Percentiles rank a stretch among this genome's conserved stretches.
phyloP scores from a whole-genome alignment of 441 rosid genomes.

The Biscutella laevigata region DNA sequence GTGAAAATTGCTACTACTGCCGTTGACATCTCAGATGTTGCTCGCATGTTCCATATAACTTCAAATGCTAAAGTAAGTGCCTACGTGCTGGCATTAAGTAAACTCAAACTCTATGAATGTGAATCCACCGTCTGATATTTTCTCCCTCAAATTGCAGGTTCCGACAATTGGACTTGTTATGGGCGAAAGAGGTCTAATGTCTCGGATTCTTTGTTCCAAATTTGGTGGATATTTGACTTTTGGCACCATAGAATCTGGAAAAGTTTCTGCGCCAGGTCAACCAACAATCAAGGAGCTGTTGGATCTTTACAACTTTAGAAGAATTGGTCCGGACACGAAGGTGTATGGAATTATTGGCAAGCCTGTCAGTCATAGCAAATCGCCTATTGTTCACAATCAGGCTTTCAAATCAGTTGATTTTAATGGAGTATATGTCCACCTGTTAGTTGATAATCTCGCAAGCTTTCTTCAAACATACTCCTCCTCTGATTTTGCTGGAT shows the following conservation, averaged over 20 bases:
- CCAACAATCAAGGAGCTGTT: slow-evolving; percentile 66
- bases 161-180: slow-evolving; percentile 74
- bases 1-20: slow-evolving; percentile 94
- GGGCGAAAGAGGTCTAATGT: slow-evolving; percentile 90
- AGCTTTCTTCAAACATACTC: slow-evolving; percentile 48
- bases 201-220: slow-evolving; percentile 79
- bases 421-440: slow-evolving; percentile 66
- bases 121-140: neutral
- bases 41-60: slow-evolving; percentile 72
- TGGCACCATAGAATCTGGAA: slow-evolving; percentile 71
- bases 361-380: slow-evolving; percentile 92
- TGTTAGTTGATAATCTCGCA: slow-evolving; percentile 58
- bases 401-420: slow-evolving; percentile 75
- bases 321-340: slow-evolving; percentile 66
- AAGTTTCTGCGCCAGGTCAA: slow-evolving; percentile 87
- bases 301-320: slow-evolving; percentile 77
- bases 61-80: slow-evolving; percentile 79
- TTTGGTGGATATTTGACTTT: slow-evolving; percentile 84
- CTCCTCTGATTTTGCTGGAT: slow-evolving; percentile 54
- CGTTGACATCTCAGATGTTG: slow-evolving; percentile 71
- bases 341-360: slow-evolving; percentile 87
- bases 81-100: neutral
- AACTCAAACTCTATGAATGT: neutral
- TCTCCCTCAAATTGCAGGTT: slow-evolving; percentile 45
- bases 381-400: slow-evolving; percentile 72